These are phyloP conservation scores for Oryza longistaminata DNA, from an alignment of 176 grass and related monocot species.

Conservation along the genomic window DNA sequence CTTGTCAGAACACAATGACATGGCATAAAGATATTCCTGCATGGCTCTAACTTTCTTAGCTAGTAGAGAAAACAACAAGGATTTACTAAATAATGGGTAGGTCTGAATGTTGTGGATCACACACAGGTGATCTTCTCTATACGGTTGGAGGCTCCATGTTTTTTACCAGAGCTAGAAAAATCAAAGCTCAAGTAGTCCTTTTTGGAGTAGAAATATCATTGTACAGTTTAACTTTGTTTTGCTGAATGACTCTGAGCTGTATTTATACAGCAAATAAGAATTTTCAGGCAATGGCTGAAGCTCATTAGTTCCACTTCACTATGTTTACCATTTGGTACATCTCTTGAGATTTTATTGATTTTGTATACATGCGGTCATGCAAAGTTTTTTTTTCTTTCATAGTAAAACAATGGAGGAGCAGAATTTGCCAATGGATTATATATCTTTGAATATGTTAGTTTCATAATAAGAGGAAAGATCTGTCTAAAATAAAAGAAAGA, in stretches of 20 bases:
- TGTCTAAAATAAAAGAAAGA: neutral
- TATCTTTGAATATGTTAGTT: neutral
- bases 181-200: constrained; percentile 23
- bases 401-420: neutral
- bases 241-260: constrained; percentile 10
- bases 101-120: constrained; percentile 1
- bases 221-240: constrained; percentile 37
- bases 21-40: constrained; percentile 10
- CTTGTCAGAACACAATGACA: constrained; percentile 81
- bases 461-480: neutral
- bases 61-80: constrained; percentile 11
- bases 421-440: neutral
- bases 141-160: constrained; percentile 16
- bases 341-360: constrained; percentile 17
- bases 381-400: neutral
- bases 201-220: constrained; percentile 25
- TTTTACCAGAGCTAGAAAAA: constrained; percentile 19
- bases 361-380: neutral
- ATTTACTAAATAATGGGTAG: constrained; percentile 30
- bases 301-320: constrained; percentile 24
- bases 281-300: constrained; percentile 22
- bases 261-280: constrained; percentile 31
- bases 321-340: neutral
- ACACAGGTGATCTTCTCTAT: neutral
- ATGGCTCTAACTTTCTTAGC: constrained; percentile 32